Base-by-base conservation (phyloP, 371 early-diverging fungal species). In the Circinella umbellata region DNA sequence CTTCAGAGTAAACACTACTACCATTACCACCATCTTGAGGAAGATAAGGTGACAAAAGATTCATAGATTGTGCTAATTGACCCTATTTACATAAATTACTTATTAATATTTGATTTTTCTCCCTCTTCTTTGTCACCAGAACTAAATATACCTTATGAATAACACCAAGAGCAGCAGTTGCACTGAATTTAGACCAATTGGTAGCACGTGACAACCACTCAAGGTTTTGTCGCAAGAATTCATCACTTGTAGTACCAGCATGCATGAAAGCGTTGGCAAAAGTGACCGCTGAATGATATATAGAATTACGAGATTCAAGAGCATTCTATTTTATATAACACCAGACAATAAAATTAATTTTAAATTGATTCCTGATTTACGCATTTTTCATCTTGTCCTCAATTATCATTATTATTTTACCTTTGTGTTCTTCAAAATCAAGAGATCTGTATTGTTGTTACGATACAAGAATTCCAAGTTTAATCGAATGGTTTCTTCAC, bases 171-270 rank as follows among this genome's bases (percentile, higher is more conserved):
- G 95, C 95, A 5, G 99, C 98, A 7, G 99, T 96, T 6, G 99
- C 99, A 67, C 95, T 94, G 82, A 99, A 99, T 84, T 98, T 99
- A 53, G 96, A 92, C 99, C 99, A 99, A 86, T 98, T 98, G 64
- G 93, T 96, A 35, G 99, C 96, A 69, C 98, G 90, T 18, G 95
- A 90, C 61, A 99, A 89, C 97, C 99, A 98, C 74, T 99, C 99
- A 63, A 98, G 83, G 79, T 98, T 99, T 70, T 96, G 94, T 64
- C 99, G 90, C 76, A 99, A 88, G 73, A 99, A 98, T 66, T 96
- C 95, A 77, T 99, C 99, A 73, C 95, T 95, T 4, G 99, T 98
- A 8, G 99, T 99, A 66, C 99, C 99, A 20, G 96, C 93, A 76
- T 96, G 95, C 97, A 98, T 97, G 70, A 99, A 94, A 0, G 99